These are phyloP conservation scores for Globisporangium uncinulatum DNA, from an alignment of 352 stramenopile species.

Conservation along the genomic window DNA sequence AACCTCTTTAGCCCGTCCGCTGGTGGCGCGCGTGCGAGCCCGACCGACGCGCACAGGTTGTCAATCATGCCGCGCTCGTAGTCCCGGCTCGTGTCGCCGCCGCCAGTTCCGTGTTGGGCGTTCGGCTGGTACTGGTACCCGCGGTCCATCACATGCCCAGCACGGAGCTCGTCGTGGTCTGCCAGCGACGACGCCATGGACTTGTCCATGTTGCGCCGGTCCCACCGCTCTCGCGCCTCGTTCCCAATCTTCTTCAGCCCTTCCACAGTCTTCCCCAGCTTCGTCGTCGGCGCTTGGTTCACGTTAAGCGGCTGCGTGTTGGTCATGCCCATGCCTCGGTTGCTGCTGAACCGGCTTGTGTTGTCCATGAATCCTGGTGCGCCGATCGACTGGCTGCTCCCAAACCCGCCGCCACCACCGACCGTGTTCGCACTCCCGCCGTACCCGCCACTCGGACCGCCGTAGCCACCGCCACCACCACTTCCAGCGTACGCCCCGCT, in stretches of 20 bases:
- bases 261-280: constrained; percentile 71
- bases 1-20: constrained; percentile 78
- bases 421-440: constrained; percentile 9
- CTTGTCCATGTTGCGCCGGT: constrained; percentile 88
- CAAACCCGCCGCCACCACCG: constrained; percentile 12
- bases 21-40: constrained; percentile 66
- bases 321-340: constrained; percentile 39
- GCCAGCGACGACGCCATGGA: constrained; percentile 85
- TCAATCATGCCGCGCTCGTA: constrained; percentile 87
- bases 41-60: constrained; percentile 68
- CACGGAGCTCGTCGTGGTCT: constrained; percentile 79
- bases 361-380: constrained; percentile 44
- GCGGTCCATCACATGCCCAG: constrained; percentile 62
- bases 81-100: constrained; percentile 73
- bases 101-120: constrained; percentile 45
- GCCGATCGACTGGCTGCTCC: constrained; percentile 7
- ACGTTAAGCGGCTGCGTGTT: constrained; percentile 41
- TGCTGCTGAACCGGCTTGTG: constrained; percentile 50
- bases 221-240: constrained; percentile 76
- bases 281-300: constrained; percentile 31
- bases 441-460: constrained; percentile 9
- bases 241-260: constrained; percentile 79
- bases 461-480: constrained; percentile 6
- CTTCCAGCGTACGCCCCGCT: constrained; percentile 16
- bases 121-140: constrained; percentile 68